These are phyloP conservation scores for Hypoxylon cercidicola DNA, from an alignment of 495 filamentous ascomycete genomes.

Conservation along the genomic window DNA sequence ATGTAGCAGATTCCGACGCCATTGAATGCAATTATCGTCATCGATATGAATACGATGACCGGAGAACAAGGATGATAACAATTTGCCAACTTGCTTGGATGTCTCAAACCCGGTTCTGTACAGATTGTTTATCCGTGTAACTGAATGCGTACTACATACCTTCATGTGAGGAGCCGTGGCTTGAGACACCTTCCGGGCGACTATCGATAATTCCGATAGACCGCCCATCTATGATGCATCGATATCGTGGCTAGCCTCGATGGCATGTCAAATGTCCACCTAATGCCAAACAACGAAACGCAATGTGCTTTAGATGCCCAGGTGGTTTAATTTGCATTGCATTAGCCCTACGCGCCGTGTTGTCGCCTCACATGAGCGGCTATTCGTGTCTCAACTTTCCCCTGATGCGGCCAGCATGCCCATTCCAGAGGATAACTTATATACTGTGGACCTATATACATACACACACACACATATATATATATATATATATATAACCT, in stretches of 20 bases:
- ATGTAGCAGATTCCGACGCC: background rate
- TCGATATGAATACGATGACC: background rate
- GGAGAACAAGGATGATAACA: background rate
- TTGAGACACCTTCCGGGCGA: constrained; percentile 17
- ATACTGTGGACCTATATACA: too few species aligned
- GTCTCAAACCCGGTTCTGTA: background rate
- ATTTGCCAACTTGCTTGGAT: background rate
- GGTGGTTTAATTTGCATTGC: background rate
- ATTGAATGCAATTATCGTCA: background rate
- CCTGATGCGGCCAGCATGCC: constrained; percentile 4
- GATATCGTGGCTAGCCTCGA: background rate
- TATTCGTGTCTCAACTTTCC: constrained; percentile 18
- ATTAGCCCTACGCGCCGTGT: background rate
- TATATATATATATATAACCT: constrained; percentile 31
- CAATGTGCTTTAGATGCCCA: background rate
- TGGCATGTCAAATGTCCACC: background rate
- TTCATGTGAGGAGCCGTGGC: constrained; percentile 13
- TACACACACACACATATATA: too few species aligned
- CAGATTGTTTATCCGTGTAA: background rate
- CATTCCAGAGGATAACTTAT: background rate
- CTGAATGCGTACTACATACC: background rate
- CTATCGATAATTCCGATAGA: constrained; percentile 26
- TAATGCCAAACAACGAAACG: background rate
- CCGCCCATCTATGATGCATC: constrained; percentile 6
- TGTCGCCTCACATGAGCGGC: background rate